Evolutionary conservation across 345 rosid species (phyloP), one percentile per base, ranked within the genome.

Genomic region (Crucihimalaya himalaica): DNA sequence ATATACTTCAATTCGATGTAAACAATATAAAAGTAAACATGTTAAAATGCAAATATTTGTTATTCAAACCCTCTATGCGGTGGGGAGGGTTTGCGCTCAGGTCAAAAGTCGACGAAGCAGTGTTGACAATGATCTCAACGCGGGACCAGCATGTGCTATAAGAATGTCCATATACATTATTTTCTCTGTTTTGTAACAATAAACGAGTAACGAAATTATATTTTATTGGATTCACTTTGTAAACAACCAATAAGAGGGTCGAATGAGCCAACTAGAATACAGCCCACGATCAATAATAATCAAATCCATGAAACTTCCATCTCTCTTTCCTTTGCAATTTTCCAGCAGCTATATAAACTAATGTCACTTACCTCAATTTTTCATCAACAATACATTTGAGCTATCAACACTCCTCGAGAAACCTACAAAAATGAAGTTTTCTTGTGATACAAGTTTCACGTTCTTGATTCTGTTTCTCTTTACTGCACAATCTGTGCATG

Each of bases 401-500:
- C 39, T 61, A 58, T n/a, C 63, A 50, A 18, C 9, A 46, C 57
- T 43, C 1, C 25, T 61, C 43, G 0, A 51, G 25, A 34, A 5
- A 25, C 12, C 8, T 14, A 63, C 2, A 6, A 43, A 46, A 39
- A 75, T 75, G 79, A 75, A 67, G 69, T 4, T 40, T 75, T 60
- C 79, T 68, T 76, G 70, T 1, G 19, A 8, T 62, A 34, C 74
- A 63, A 69, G 70, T 7, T 68, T 61, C 10, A 4, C 34, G 8
- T 69, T 54, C 59, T 69, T 76, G 70, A 1, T 69, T 62, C 23
- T 76, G 35, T 69, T 55, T 63, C 79, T 76, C 3, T 23, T 76
- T 11, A 75, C 70, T 0, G 79, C n/a, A 14, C 74, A 69, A 34
- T 53, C 59, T 43, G 27, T 68, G 32, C 43, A 14, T 16, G 80